Conservation (phyloP, 768 basidiomycete species). For the Rhodotorula sphaerocarpa region DNA sequence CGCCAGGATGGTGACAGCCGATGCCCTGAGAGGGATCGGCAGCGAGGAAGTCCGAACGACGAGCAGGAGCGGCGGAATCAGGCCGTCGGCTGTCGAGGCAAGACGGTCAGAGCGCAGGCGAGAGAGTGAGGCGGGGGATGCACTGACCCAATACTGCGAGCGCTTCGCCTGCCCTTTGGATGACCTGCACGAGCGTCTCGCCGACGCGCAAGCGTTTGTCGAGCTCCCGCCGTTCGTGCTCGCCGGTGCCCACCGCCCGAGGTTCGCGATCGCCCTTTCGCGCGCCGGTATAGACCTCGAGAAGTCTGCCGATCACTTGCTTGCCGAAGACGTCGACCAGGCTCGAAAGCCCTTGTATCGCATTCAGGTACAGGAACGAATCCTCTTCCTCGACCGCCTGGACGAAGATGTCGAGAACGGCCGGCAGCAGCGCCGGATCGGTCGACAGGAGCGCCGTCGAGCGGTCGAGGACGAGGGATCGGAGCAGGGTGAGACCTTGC, state of each 20-base stretch:
- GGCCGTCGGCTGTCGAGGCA: conserved; percentile 49
- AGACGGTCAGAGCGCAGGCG: not conserved
- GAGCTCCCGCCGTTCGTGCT: conserved; percentile 50
- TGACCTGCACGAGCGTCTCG: conserved; percentile 72
- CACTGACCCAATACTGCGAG: conserved; percentile 60
- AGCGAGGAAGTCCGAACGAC: conserved; percentile 55
- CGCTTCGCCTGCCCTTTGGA: conserved; percentile 62
- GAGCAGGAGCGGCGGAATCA: conserved; percentile 65
- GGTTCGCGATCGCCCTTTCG: conserved; percentile 47
- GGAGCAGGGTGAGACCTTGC: conserved; percentile 75
- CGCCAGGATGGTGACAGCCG: conserved; percentile 64
- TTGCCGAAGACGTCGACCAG: conserved; percentile 72
- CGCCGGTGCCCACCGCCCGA: conserved; percentile 45
- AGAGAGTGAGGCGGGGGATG: too few species aligned
- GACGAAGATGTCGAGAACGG: conserved; percentile 77
- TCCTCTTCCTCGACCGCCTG: conserved; percentile 81
- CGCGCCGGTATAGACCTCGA: conserved; percentile 57
- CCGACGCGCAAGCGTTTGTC: conserved; percentile 69
- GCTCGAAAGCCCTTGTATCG: conserved; percentile 76
- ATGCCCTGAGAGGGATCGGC: conserved; percentile 66
- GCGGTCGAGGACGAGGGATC: conserved; percentile 55
- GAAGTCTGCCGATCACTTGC: conserved; percentile 59
- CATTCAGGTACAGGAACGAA: conserved; percentile 89
- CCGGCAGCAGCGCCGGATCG: conserved; percentile 64
- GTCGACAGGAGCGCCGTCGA: conserved; percentile 29